Percentiles rank a stretch among this genome's conserved stretches.
Evolutionary conservation across 345 rosid species (phyloP).

Genomic region (Camelina neglecta): DNA sequence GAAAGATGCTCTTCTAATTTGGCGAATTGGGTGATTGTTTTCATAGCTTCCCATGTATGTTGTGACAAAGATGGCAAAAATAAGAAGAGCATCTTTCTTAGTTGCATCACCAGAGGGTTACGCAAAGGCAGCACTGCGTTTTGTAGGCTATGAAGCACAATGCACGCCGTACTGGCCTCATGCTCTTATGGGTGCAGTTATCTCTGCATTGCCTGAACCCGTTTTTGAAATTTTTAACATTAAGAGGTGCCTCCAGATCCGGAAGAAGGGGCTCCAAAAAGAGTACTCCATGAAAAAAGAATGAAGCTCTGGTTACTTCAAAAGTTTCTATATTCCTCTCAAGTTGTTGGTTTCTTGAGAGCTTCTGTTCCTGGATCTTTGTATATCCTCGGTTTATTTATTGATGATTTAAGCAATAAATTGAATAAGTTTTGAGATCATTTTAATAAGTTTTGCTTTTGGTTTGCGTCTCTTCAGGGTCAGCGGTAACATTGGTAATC

Average conservation of each 20-base stretch:
- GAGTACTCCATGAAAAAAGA: conserved; percentile 66
- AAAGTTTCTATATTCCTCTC: not conserved
- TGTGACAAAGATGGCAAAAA: conserved; percentile 85
- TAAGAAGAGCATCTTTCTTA: conserved; percentile 70
- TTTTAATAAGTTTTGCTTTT: not conserved
- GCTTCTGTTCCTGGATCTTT: conserved; percentile 9
- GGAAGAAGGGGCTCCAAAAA: conserved; percentile 71
- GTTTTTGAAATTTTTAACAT: conserved; percentile 57
- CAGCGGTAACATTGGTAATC: not conserved
- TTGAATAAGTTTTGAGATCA: not conserved
- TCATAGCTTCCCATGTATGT: conserved; percentile 76
- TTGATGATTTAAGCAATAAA: not conserved
- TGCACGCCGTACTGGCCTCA: conserved; percentile 92
- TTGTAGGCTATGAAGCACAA: conserved; percentile 70
- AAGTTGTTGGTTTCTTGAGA: conserved; percentile 14
- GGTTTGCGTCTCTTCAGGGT: not conserved
- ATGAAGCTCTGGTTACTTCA: conserved; percentile 26
- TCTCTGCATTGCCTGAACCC: conserved; percentile 54
- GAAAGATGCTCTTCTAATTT: no score
- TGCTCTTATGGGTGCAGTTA: conserved; percentile 64
- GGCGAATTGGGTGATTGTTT: not conserved
- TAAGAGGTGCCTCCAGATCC: conserved; percentile 54
- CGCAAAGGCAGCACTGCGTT: conserved; percentile 65
- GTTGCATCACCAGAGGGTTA: conserved; percentile 75
- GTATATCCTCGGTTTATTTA: not conserved